These are phyloP conservation scores for Rhynchosporium secalis DNA, from an alignment of 2,329 filamentous ascomycete genomes.

Conservation along the genomic window DNA sequence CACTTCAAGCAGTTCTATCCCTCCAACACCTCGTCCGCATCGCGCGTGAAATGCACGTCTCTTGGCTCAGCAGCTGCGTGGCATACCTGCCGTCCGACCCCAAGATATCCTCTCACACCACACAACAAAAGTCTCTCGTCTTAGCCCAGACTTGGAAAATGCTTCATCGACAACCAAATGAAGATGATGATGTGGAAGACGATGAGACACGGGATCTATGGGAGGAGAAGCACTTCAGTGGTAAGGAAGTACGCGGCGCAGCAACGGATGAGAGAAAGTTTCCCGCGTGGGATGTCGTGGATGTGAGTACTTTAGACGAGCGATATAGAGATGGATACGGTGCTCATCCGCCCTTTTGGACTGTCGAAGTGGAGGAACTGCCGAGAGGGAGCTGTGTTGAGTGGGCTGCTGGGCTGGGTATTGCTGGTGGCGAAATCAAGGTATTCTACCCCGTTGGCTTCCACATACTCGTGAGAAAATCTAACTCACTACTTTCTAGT, in stretches of 20 bases:
- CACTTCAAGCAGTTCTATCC: constrained; percentile 65
- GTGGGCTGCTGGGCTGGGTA: constrained; percentile 73
- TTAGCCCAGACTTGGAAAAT: constrained; percentile 51
- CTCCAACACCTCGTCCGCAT: constrained; percentile 91
- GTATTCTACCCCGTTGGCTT: constrained; percentile 20
- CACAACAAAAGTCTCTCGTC: constrained; percentile 40
- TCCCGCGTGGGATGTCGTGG: constrained; percentile 53
- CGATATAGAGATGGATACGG: constrained; percentile 25
- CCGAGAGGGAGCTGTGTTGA: constrained; percentile 76
- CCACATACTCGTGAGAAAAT: neutral
- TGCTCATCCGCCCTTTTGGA: constrained; percentile 65
- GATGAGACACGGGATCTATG: constrained; percentile 63
- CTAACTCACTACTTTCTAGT: neutral
- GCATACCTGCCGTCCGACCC: constrained; percentile 64
- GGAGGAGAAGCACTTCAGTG: constrained; percentile 60
- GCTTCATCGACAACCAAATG: constrained; percentile 28
- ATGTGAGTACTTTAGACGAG: constrained; percentile 37
- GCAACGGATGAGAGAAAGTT: constrained; percentile 39
- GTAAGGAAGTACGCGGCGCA: constrained; percentile 41
- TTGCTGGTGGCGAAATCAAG: constrained; percentile 39
- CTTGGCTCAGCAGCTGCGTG: constrained; percentile 73
- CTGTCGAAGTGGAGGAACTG: constrained; percentile 73
- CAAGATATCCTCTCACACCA: constrained; percentile 27
- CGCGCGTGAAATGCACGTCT: constrained; percentile 67
- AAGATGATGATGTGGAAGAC: constrained; percentile 42